Evolutionary conservation across 192 early-diverging fungal species (phyloP).

Genomic region (Backusella luteola): DNA sequence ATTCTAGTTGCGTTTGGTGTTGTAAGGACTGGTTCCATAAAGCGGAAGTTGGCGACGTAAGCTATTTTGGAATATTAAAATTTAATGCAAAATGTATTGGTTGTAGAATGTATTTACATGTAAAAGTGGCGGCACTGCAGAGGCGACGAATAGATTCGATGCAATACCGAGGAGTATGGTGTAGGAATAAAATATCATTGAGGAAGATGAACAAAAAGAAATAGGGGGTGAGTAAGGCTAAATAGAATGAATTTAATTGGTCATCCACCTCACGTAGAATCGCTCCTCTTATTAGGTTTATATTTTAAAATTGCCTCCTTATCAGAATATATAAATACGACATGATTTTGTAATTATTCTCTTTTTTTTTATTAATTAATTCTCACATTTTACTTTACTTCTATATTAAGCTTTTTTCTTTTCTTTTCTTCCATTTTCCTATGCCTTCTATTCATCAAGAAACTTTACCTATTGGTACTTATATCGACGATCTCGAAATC

Average conservation of each 20-base stretch:
- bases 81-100: neutral
- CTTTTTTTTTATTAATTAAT: neutral
- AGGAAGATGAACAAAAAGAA: neutral
- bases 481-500: conserved; percentile 45
- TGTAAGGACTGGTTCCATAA: neutral
- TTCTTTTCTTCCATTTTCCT: neutral
- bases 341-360: neutral
- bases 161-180: neutral
- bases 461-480: conserved; percentile 23
- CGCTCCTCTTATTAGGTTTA: neutral
- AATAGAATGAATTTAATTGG: neutral
- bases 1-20: neutral
- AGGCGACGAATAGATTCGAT: neutral
- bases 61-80: neutral
- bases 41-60: neutral
- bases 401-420: neutral
- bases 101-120: neutral
- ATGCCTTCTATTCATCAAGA: neutral
- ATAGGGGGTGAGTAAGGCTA: neutral
- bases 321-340: neutral
- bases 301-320: neutral
- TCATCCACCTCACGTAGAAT: neutral
- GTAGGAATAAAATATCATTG: neutral
- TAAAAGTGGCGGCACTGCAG: neutral
- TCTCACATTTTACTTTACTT: neutral